Conservation (phyloP, 257 asterid genomes). For the Catharanthus roseus region DNA sequence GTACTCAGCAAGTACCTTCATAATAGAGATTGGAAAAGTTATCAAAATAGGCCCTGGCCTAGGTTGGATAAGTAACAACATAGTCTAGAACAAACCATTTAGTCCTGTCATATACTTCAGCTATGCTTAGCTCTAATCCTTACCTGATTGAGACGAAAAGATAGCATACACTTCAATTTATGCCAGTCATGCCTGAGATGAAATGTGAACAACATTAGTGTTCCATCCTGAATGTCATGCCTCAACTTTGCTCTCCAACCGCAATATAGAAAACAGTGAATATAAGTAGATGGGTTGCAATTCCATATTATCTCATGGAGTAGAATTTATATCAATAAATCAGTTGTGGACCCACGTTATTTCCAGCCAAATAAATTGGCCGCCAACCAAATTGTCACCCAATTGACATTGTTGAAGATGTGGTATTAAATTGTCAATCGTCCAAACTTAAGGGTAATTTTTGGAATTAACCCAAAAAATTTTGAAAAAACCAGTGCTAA, state of each 20-base stretch:
- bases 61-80: not conserved
- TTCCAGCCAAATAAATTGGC: no score
- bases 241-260: not conserved
- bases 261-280: not conserved
- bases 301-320: not conserved
- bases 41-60: not conserved
- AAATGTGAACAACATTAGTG: conserved; percentile 18
- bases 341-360: no score
- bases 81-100: not conserved
- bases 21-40: conserved; percentile 8
- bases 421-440: no score
- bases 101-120: conserved; percentile 3
- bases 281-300: not conserved
- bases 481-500: not conserved
- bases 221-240: conserved; percentile 11
- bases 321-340: not conserved
- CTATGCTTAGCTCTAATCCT: conserved; percentile 27
- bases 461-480: not conserved
- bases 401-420: no score
- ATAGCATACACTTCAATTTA: conserved; percentile 58
- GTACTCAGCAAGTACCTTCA: conserved; percentile 70
- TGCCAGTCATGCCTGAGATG: conserved; percentile 80
- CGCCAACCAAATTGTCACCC: no score
- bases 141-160: conserved; percentile 83
- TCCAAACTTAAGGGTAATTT: no score